Conservation (phyloP, 768 basidiomycete species). For the Pleurotus tuoliensis region DNA sequence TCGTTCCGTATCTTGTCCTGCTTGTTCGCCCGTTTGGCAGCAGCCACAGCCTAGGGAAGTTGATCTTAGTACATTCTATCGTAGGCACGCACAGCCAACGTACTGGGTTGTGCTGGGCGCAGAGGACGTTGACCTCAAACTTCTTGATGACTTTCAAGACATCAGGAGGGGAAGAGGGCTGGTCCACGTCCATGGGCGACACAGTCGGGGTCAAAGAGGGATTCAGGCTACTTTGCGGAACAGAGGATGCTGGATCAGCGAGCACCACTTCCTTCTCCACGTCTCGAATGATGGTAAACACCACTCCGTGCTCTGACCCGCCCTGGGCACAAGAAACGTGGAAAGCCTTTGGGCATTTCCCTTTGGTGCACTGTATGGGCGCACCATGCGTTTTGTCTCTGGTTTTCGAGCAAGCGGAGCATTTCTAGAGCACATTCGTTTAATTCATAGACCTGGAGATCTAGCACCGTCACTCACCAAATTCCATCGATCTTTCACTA, state of each 20-base stretch:
- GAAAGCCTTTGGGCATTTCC: slow-evolving; percentile 90
- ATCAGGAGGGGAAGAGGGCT: slow-evolving; percentile 13
- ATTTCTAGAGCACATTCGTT: slow-evolving; percentile 60
- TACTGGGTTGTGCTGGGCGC: slow-evolving; percentile 89
- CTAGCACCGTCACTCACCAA: slow-evolving; percentile 50
- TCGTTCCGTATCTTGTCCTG: slow-evolving; percentile 70
- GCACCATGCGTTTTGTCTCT: slow-evolving; percentile 69
- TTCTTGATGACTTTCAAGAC: slow-evolving; percentile 73
- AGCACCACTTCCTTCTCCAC: slow-evolving; percentile 82
- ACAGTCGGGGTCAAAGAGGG: slow-evolving; percentile 1
- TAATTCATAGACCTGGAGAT: too few species aligned
- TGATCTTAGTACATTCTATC: neutral
- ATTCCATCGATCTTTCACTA: slow-evolving; percentile 91
- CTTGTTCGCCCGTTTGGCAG: slow-evolving; percentile 71
- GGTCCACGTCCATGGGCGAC: neutral
- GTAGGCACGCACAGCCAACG: slow-evolving; percentile 5
- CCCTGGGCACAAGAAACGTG: slow-evolving; percentile 87
- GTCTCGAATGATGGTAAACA: slow-evolving; percentile 60
- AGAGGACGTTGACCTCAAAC: slow-evolving; percentile 70
- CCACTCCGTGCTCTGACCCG: slow-evolving; percentile 46
- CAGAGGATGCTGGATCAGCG: slow-evolving; percentile 32
- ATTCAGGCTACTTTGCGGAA: slow-evolving; percentile 2
- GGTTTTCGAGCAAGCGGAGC: slow-evolving; percentile 74
- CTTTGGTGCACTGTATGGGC: slow-evolving; percentile 90
- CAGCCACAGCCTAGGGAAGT: slow-evolving; percentile 57